Base-by-base conservation (phyloP, 2,329 filamentous ascomycete species). In the Microsporum ferrugineum region DNA sequence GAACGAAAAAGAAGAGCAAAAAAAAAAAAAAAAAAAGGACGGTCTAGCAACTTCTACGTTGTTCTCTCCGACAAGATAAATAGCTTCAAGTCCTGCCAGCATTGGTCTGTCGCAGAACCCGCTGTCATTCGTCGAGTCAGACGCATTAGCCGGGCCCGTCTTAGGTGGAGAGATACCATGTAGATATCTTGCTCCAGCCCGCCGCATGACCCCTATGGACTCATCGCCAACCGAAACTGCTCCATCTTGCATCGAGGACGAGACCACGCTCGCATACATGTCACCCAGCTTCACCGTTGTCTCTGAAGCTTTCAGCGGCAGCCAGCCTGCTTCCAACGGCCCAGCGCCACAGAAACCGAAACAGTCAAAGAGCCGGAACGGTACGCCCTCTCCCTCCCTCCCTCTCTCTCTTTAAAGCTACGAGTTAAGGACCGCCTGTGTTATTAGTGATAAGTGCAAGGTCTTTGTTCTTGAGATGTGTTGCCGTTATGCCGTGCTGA, bases 281-380 rank as follows among this genome's bases (percentile, higher is more conserved):
- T 17, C 31, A 31, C 51, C 51, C 31, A 23, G 51, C 51, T 23
- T 23, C 0, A 47, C 43, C 2, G 14, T 12, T 36, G 31, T 31
- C 6, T 10, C 17, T 27, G 36, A 43, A 31, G n/a, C 34, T 31
- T 41, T n/a, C 12, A 17, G 7, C 12, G 7, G 14, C 12, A 10
- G 14, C 10, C n/a, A 23, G 31, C 36, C 39, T 23, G 31, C 31
- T 12, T 14, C 53, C 23, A 29, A n/a, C 36, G 38, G 55, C 14
- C 39, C 17, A 17, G 36, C 17, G 7, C 55, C 23, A 36, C 34
- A 39, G 8, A 88, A 87, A 69, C 82, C 84, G 34, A 89, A 88
- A 70, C 86, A 88, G 74, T 86, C 85, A 63, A 89, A 89, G 73
- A 88, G 85, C 75, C 84, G 86, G 67, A 88, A 88, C 77, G 86